phyloP scores from a whole-genome alignment of 768 basidiomycete genomes.

The Suillus clintonianus region DNA sequence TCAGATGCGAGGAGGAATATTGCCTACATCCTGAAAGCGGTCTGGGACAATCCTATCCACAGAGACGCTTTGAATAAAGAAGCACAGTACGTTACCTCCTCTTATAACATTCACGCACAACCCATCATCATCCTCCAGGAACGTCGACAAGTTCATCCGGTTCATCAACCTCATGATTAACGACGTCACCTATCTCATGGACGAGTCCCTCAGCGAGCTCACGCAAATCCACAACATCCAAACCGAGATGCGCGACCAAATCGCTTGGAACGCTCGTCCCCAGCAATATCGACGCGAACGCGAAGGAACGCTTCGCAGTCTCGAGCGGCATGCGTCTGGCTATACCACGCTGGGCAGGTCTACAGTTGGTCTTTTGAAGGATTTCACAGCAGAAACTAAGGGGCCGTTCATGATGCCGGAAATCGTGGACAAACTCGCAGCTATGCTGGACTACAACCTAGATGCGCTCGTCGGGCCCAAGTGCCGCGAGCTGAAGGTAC shows the following conservation, averaged over 20 bases:
- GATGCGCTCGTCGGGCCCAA: constrained; percentile 86
- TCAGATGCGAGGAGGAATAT: constrained; percentile 80
- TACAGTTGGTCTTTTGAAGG: constrained; percentile 87
- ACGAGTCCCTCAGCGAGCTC: constrained; percentile 90
- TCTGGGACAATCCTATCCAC: constrained; percentile 91
- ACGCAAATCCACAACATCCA: constrained; percentile 88
- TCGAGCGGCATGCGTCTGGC: constrained; percentile 83
- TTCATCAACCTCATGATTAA: constrained; percentile 99
- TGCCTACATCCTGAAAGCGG: constrained; percentile 79
- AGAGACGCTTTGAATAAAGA: constrained; percentile 83
- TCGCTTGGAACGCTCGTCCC: constrained; percentile 67
- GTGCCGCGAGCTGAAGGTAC: constrained; percentile 83
- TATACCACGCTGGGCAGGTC: constrained; percentile 87
- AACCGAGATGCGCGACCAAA: constrained; percentile 76
- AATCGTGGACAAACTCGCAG: constrained; percentile 92
- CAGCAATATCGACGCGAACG: constrained; percentile 81
- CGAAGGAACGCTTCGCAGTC: constrained; percentile 70
- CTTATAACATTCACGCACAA: neutral
- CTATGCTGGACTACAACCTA: constrained; percentile 95
- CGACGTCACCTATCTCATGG: constrained; percentile 97
- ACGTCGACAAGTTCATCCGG: constrained; percentile 90
- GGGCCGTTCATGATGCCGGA: constrained; percentile 94
- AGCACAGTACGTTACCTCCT: constrained; percentile 54
- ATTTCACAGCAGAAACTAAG: constrained; percentile 91
- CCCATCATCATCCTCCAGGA: constrained; percentile 42